Percentiles rank a stretch among this genome's conserved stretches.
These are phyloP conservation scores for Leccinum fuscescens DNA, from an alignment of 1,284 basidiomycete genomes.

Conservation along the genomic window DNA sequence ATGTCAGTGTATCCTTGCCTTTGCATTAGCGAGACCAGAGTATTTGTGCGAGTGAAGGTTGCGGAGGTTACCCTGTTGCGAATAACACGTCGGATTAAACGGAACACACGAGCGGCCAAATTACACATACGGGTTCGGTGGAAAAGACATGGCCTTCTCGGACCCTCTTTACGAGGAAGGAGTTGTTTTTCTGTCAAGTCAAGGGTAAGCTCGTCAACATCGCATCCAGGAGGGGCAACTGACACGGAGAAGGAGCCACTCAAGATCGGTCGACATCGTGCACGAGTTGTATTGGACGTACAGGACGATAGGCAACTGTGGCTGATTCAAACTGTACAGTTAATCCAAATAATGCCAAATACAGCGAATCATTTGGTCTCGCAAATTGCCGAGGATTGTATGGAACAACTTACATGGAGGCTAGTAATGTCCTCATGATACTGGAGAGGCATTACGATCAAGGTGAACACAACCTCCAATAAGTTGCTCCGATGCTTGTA, in stretches of 20 bases:
- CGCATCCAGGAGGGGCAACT: conserved; percentile 21
- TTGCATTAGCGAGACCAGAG: conserved; percentile 83
- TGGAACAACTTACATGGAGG: too few species aligned
- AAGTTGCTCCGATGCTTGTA: too few species aligned
- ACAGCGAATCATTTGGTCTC: neutral
- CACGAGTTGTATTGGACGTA: conserved; percentile 28
- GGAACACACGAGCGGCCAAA: neutral
- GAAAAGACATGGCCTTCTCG: conserved; percentile 77
- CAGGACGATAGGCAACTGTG: conserved; percentile 31
- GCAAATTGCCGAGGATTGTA: neutral
- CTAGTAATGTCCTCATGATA: too few species aligned
- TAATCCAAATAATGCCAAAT: conserved; percentile 27
- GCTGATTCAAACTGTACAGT: conserved; percentile 36
- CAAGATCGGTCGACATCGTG: conserved; percentile 80
- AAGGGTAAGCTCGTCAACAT: neutral
- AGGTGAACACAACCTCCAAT: too few species aligned
- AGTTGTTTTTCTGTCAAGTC: conserved; percentile 69
- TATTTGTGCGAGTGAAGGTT: conserved; percentile 88
- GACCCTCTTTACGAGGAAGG: conserved; percentile 78
- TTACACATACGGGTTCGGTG: conserved; percentile 70
- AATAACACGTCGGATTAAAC: conserved; percentile 3
- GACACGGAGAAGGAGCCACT: conserved; percentile 89
- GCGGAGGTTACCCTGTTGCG: conserved; percentile 72
- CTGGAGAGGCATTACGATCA: too few species aligned
- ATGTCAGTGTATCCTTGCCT: conserved; percentile 46